Base-by-base conservation (phyloP, 192 early-diverging fungal genomes). In the Rhizoclosmatium sp. region DNA sequence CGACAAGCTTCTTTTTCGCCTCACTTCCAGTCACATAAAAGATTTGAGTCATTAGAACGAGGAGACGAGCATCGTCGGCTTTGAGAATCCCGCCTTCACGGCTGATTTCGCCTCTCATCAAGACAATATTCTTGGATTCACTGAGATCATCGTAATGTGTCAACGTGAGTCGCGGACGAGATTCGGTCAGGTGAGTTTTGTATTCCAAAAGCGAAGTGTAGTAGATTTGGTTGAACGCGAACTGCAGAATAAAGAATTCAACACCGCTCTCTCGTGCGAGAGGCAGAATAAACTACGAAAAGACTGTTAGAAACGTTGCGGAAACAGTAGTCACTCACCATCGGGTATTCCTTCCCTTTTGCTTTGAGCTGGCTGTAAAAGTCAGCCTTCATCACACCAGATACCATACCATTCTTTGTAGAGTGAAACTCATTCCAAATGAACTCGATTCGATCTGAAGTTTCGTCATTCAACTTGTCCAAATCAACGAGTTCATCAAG, bases 231-330 rank as follows among this genome's bases (percentile, higher is more conserved):
- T 96, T 93, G 79, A 89, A 93, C 14, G 90, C 85, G 69, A 94
- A 94, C 82, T 98, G 97, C 73, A 96, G 56, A 14, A 97, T 78
- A 78, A 91, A 95, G 78, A 96, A 93, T 81, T 98, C 97, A 41
- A 95, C 89, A 23, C 95, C 97, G 21, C 90, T 42, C 49, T 91
- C 87, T 39, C 93, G 88, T 45, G 94, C 93, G 59, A 97, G 79
- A 40, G 97, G 97, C 4, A 98, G 78, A 42, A 97, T 82, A 85
- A 98, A 98, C 92, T 93, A 60, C 2, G 31, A 45, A 82, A 74
- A 2, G 23, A 1, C 19, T 51, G 19, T 21, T 7, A 3, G 56
- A 1, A 59, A 14, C 1, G 3, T 14, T 1, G 9, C 16, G 5
- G 51, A 54, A 54, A 48, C 12, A 31, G 10, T 0, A 40, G 9